Conservation (phyloP, 225 moss, liverwort and hornwort genomes). For the Sphagnum tenellum region DNA sequence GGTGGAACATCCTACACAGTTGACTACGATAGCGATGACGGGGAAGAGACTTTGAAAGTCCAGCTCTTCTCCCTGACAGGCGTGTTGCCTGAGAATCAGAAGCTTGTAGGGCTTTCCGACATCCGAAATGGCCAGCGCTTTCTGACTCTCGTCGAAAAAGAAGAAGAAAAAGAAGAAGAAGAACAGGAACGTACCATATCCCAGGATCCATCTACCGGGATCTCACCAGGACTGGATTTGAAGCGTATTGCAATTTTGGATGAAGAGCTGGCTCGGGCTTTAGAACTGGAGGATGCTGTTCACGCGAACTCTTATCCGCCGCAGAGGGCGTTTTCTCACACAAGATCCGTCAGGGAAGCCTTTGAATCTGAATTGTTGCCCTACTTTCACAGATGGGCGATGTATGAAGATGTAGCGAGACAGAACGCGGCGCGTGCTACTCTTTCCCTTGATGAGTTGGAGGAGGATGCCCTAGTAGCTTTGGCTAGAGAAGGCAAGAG, state of each 20-base stretch:
- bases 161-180: constrained; percentile 10
- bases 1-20: constrained; percentile 12
- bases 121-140: constrained; percentile 10
- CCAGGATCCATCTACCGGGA: constrained; percentile 5
- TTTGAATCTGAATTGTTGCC: constrained; percentile 19
- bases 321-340: constrained; percentile 1
- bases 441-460: constrained; percentile 39
- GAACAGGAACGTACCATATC: constrained; percentile 9
- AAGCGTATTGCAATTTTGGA: constrained; percentile 12
- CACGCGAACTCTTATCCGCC: constrained; percentile 10
- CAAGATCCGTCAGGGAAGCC: constrained; percentile 8
- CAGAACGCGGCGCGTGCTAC: constrained; percentile 56
- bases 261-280: constrained; percentile 33
- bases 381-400: constrained; percentile 22
- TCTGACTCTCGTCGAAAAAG: constrained; percentile 16
- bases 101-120: constrained; percentile 12
- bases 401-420: constrained; percentile 45
- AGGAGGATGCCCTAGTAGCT: constrained; percentile 47
- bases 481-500: constrained; percentile 50
- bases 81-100: constrained; percentile 22
- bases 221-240: constrained; percentile 2
- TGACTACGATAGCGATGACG: constrained; percentile 32
- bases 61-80: constrained; percentile 28
- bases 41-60: constrained; percentile 23
- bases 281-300: constrained; percentile 23